Percentiles rank a stretch among this genome's conserved stretches.
Evolutionary conservation across 371 early-diverging fungal species (phyloP).

Genomic region (Mortierella sp.): DNA sequence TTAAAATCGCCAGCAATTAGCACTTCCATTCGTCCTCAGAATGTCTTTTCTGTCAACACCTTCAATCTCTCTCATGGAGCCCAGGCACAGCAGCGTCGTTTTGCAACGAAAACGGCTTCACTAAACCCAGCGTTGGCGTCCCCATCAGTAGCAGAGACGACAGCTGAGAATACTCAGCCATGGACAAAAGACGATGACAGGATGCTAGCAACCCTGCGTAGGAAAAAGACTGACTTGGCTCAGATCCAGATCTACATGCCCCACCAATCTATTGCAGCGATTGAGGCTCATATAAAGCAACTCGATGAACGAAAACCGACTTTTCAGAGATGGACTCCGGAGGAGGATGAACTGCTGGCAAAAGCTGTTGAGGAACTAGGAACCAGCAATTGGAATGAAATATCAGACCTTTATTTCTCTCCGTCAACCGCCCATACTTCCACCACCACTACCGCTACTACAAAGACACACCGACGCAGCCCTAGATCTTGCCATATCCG

Average conservation of each 20-base stretch:
- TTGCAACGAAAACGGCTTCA: too few species aligned
- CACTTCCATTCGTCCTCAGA: too few species aligned
- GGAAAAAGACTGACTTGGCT: conserved; percentile 2
- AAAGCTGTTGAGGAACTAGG: conserved; percentile 20
- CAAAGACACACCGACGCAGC: conserved; percentile 2
- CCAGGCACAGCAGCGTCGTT: too few species aligned
- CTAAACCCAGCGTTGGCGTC: too few species aligned
- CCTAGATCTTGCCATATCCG: conserved; percentile 41
- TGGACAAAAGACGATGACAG: conserved; percentile 25
- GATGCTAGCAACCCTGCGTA: conserved; percentile 20
- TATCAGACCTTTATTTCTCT: conserved; percentile 27
- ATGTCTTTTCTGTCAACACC: too few species aligned
- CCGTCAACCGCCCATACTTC: neutral
- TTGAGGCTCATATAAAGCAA: conserved; percentile 11
- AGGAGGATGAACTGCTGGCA: conserved; percentile 19
- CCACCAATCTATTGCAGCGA: conserved; percentile 23
- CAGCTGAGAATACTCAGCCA: too few species aligned
- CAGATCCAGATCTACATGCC: conserved; percentile 33
- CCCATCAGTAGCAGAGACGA: too few species aligned
- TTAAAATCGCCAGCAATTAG: too few species aligned
- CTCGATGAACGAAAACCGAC: conserved; percentile 16
- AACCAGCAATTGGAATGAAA: conserved; percentile 5
- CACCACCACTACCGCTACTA: too few species aligned
- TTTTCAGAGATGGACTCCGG: conserved; percentile 34
- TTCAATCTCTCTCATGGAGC: too few species aligned